Conservation (phyloP, 2,329 filamentous ascomycete genomes). For the Fusarium sp. region DNA sequence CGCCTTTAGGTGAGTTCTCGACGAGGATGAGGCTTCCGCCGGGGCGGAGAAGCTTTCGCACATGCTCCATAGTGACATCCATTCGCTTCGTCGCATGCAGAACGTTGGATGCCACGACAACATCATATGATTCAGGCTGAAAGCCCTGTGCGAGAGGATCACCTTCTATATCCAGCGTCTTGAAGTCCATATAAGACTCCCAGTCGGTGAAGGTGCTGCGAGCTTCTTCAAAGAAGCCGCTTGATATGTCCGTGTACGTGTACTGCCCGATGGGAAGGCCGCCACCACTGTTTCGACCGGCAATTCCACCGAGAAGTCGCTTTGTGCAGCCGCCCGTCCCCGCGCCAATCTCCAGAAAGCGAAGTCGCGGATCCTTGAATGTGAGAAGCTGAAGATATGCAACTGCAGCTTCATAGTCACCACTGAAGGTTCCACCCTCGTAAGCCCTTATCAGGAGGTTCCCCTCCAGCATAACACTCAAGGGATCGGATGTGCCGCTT, state of each 20-base stretch:
- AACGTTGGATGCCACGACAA: constrained; percentile 7
- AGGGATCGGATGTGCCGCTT: not conserved
- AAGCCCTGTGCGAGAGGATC: not conserved
- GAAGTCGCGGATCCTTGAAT: not conserved
- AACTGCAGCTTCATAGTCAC: constrained; percentile 6
- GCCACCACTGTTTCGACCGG: not conserved
- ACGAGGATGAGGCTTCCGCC: not conserved
- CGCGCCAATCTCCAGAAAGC: constrained; percentile 2
- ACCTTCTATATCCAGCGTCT: not conserved
- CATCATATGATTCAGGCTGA: not conserved
- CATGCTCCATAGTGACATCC: not conserved
- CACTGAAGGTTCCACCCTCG: constrained; percentile 3
- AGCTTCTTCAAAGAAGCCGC: constrained; percentile 7
- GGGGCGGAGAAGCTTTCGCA: not conserved
- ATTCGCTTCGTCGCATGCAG: constrained; percentile 1
- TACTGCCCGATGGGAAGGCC: not conserved
- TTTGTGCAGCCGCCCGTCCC: constrained; percentile 3
- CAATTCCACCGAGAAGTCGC: constrained; percentile 1
- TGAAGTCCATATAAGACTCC: not conserved
- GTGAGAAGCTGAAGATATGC: constrained; percentile 8
- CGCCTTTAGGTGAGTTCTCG: not conserved
- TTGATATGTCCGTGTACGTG: constrained; percentile 2
- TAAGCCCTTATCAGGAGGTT: not conserved
- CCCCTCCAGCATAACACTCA: not conserved
- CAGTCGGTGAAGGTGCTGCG: not conserved